A percentile compares a stretch with the other conserved stretches of the same genome.
These are phyloP conservation scores for Silene latifolia DNA, from an alignment of 148 eudicot species.

Conservation along the genomic window DNA sequence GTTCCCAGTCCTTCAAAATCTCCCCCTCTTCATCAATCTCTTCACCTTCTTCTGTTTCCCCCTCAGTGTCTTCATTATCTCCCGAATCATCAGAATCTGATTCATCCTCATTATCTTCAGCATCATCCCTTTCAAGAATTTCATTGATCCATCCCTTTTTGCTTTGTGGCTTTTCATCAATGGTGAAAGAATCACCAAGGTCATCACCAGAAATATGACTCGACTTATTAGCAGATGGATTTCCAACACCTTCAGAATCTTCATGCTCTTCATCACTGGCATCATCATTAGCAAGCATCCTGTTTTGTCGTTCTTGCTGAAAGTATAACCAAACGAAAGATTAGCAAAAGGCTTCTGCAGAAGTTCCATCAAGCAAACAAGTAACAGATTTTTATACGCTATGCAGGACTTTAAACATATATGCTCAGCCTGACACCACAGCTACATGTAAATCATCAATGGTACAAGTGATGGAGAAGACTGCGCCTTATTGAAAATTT, in stretches of 20 bases:
- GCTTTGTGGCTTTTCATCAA: slow-evolving; percentile 41
- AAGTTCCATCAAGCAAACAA: too few relatives aligned
- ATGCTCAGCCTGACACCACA: too few relatives aligned
- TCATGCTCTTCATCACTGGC: slow-evolving; percentile 66
- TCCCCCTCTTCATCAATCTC: slow-evolving; percentile 42
- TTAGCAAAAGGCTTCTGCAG: background rate
- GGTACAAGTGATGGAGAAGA: too few relatives aligned
- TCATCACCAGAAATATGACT: slow-evolving; percentile 93
- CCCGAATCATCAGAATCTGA: slow-evolving; percentile 47
- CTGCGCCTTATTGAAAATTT: background rate
- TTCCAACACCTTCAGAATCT: slow-evolving; percentile 39
- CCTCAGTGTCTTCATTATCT: slow-evolving; percentile 46
- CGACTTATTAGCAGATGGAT: slow-evolving; percentile 29
- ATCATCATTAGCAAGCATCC: slow-evolving; percentile 79
- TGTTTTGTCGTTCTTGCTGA: slow-evolving; percentile 77
- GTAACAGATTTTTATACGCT: background rate
- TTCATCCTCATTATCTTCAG: slow-evolving; percentile 40
- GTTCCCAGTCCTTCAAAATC: slow-evolving; percentile 89
- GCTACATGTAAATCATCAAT: too few relatives aligned
- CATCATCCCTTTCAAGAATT: slow-evolving; percentile 41
- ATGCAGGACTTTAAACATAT: background rate
- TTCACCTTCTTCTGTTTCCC: slow-evolving; percentile 41
- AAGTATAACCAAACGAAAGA: slow-evolving; percentile 17
- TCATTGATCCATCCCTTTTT: slow-evolving; percentile 67
- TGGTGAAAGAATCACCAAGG: slow-evolving; percentile 90